These are phyloP conservation scores for Thozetella sp. DNA, from an alignment of 495 filamentous ascomycete genomes.

Conservation along the genomic window DNA sequence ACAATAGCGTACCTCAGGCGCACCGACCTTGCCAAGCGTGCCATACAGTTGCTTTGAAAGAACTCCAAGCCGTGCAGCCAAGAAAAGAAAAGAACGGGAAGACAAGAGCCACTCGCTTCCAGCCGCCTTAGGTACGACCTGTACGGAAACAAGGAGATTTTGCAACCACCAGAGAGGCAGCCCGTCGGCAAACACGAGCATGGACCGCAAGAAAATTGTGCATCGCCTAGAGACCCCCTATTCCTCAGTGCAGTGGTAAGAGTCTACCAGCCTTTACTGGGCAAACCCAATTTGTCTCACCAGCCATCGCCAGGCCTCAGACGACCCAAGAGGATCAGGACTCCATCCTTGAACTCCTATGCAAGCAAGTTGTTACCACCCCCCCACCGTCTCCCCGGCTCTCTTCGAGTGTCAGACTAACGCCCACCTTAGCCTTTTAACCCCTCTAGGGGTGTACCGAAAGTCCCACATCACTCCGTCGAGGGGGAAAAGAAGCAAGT, in stretches of 20 bases:
- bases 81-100: too few species aligned
- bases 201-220: slow-evolving; percentile 29
- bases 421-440: slow-evolving; percentile 45
- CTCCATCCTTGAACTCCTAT: slow-evolving; percentile 55
- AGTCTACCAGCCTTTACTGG: not conserved
- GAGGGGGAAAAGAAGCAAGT: slow-evolving; percentile 52
- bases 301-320: slow-evolving; percentile 39
- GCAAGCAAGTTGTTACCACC: slow-evolving; percentile 41
- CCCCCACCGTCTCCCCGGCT: not conserved
- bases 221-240: slow-evolving; percentile 33
- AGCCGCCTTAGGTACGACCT: too few species aligned
- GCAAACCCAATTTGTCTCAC: too few species aligned
- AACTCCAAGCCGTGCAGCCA: too few species aligned
- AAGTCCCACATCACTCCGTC: slow-evolving; percentile 44
- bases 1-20: too few species aligned
- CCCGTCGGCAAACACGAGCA: too few species aligned
- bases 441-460: slow-evolving; percentile 57
- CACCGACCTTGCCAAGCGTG: too few species aligned
- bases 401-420: slow-evolving; percentile 6
- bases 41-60: too few species aligned
- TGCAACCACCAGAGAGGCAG: too few species aligned
- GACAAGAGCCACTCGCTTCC: too few species aligned
- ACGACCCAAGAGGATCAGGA: slow-evolving; percentile 50
- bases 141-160: too few species aligned
- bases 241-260: slow-evolving; percentile 25